These are phyloP conservation scores for Flagelloscypha sp. DNA, from an alignment of 768 basidiomycete genomes.

Conservation along the genomic window DNA sequence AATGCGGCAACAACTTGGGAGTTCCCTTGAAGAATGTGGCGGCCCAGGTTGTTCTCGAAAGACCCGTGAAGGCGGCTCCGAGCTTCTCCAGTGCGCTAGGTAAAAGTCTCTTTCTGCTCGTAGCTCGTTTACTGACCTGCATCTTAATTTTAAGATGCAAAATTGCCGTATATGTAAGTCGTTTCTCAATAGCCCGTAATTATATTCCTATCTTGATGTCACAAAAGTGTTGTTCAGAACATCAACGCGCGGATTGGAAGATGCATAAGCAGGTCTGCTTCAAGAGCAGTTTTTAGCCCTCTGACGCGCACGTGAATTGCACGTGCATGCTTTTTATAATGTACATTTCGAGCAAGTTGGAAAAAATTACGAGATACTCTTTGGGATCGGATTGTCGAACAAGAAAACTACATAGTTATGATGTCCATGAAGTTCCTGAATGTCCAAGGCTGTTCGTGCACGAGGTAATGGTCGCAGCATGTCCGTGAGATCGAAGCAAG, in stretches of 20 bases:
- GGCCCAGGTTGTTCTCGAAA: slow-evolving; percentile 18
- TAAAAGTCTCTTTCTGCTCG: slow-evolving; percentile 10
- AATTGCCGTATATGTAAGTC: slow-evolving; percentile 32
- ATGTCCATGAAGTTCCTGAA: too few species aligned
- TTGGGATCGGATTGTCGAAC: too few species aligned
- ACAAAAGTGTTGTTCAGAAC: background rate
- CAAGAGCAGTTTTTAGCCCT: background rate
- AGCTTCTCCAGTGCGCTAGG: slow-evolving; percentile 30
- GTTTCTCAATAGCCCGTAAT: background rate
- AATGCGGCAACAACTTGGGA: slow-evolving; percentile 23
- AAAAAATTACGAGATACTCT: too few species aligned
- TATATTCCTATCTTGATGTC: background rate
- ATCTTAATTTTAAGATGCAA: slow-evolving; percentile 26
- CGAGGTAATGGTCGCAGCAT: too few species aligned
- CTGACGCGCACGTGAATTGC: too few species aligned
- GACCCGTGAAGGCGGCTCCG: slow-evolving; percentile 15
- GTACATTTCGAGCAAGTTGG: too few species aligned
- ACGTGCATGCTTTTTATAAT: too few species aligned
- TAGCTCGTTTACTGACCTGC: background rate
- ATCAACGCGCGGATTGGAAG: slow-evolving; percentile 2
- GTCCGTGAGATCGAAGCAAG: too few species aligned
- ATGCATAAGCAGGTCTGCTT: slow-evolving; percentile 1
- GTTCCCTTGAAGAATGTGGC: slow-evolving; percentile 23
- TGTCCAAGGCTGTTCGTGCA: too few species aligned
- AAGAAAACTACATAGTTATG: too few species aligned